These are phyloP conservation scores for Solanum okadae DNA, from an alignment of 257 asterid genomes.

Conservation along the genomic window DNA sequence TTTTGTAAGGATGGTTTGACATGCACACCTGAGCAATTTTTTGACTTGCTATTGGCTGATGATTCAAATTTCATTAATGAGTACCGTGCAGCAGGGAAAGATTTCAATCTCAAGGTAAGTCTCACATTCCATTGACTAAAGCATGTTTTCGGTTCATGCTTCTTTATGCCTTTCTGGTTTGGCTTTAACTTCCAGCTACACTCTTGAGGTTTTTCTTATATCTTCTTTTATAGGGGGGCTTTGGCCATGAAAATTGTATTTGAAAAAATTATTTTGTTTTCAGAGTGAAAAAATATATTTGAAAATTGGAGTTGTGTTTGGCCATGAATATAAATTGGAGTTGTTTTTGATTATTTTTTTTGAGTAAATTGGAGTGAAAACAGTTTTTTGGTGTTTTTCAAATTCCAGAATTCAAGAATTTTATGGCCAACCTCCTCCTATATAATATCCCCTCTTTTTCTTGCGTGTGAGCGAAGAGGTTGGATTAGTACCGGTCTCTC, in stretches of 20 bases:
- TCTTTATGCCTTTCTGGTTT: background rate
- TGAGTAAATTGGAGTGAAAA: background rate
- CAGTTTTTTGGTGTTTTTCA: background rate
- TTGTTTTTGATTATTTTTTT: too few relatives aligned
- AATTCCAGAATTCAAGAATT: background rate
- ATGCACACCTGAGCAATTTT: slow-evolving; percentile 79
- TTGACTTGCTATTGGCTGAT: slow-evolving; percentile 60
- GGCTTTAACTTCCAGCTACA: background rate
- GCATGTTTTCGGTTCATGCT: background rate
- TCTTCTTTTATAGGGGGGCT: background rate
- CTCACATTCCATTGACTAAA: slow-evolving; percentile 26
- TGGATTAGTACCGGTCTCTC: background rate
- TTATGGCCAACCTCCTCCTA: background rate
- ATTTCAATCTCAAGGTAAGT: slow-evolving; percentile 72
- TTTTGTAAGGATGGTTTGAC: slow-evolving; percentile 67
- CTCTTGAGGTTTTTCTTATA: background rate
- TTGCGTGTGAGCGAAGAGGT: background rate
- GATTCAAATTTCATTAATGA: slow-evolving; percentile 73
- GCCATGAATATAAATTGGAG: background rate
- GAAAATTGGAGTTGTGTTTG: background rate
- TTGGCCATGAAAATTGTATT: background rate
- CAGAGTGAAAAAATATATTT: background rate
- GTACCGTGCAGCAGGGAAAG: slow-evolving; percentile 62
- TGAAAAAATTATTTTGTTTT: background rate
- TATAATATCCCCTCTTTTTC: background rate